phyloP scores from a whole-genome alignment of 371 early-diverging fungal genomes.

The Dinochytrium kinnereticum region DNA sequence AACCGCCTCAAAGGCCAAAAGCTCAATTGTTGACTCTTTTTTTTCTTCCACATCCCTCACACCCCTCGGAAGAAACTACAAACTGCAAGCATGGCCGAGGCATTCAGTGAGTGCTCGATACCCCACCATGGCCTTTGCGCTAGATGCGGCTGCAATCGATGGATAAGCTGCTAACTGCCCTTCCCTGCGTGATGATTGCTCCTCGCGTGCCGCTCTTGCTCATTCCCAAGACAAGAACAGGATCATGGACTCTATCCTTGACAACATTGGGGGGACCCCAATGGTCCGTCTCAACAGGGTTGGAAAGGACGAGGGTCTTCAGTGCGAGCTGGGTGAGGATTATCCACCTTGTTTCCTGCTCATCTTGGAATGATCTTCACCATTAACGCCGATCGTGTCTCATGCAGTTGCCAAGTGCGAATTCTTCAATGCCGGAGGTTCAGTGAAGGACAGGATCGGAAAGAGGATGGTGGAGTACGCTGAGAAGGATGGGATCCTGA shows the following conservation, averaged over 20 bases:
- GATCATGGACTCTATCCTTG: conserved; percentile 73
- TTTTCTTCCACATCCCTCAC: too few species aligned
- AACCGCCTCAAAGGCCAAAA: too few species aligned
- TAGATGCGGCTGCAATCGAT: too few species aligned
- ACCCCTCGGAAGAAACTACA: too few species aligned
- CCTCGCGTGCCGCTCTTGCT: too few species aligned
- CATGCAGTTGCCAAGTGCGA: conserved; percentile 92
- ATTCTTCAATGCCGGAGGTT: conserved; percentile 97
- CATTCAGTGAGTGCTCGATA: background rate
- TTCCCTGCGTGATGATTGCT: too few species aligned
- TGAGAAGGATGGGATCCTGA: conserved; percentile 86
- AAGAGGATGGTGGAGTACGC: conserved; percentile 94
- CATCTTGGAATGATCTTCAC: conserved; percentile 15
- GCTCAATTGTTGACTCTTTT: too few species aligned
- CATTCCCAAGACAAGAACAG: conserved; percentile 30
- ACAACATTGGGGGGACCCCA: conserved; percentile 96
- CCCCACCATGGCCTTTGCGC: too few species aligned
- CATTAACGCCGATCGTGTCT: background rate
- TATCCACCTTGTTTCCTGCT: background rate
- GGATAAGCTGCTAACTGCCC: too few species aligned
- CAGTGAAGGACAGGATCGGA: conserved; percentile 97
- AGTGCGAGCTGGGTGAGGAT: conserved; percentile 91
- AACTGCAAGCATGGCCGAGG: background rate
- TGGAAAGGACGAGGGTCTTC: conserved; percentile 80
- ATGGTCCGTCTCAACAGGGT: conserved; percentile 88